Conservation (phyloP, 2,329 filamentous ascomycete species). For the Fusarium papillatum region DNA sequence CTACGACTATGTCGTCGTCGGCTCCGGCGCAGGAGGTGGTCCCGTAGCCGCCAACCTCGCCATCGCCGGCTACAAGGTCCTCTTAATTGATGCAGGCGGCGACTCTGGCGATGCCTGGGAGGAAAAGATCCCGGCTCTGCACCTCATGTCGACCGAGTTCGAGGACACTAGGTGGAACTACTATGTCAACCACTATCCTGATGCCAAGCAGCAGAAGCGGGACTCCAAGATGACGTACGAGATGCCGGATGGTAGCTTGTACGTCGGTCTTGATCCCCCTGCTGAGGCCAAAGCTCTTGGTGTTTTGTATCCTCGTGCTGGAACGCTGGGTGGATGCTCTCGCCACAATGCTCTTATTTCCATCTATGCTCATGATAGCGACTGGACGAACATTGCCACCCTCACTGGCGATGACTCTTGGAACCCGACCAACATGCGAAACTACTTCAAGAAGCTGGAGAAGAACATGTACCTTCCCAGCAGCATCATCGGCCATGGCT, state of each 20-base stretch:
- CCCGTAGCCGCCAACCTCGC: slow-evolving; percentile 69
- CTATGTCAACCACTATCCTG: slow-evolving; percentile 71
- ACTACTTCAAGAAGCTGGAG: slow-evolving; percentile 58
- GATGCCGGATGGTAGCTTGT: slow-evolving; percentile 51
- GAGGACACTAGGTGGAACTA: slow-evolving; percentile 65
- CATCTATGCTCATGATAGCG: slow-evolving; percentile 54
- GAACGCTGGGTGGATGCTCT: slow-evolving; percentile 57
- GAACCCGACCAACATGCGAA: slow-evolving; percentile 55
- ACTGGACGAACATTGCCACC: slow-evolving; percentile 56
- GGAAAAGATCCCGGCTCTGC: slow-evolving; percentile 45
- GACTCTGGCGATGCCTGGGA: slow-evolving; percentile 58
- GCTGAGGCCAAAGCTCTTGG: slow-evolving; percentile 54
- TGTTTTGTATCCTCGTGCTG: slow-evolving; percentile 59
- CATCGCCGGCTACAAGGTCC: slow-evolving; percentile 66
- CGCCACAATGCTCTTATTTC: slow-evolving; percentile 54
- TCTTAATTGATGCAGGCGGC: slow-evolving; percentile 71
- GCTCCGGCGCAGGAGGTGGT: slow-evolving; percentile 68
- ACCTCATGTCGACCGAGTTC: slow-evolving; percentile 44
- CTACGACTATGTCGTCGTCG: slow-evolving; percentile 73
- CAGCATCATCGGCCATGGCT: slow-evolving; percentile 56
- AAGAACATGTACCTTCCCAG: slow-evolving; percentile 56
- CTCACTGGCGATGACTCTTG: slow-evolving; percentile 59
- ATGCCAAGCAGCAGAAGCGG: slow-evolving; percentile 59
- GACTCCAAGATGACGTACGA: slow-evolving; percentile 63
- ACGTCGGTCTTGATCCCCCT: slow-evolving; percentile 50